Conservation (phyloP, 768 basidiomycete genomes). For the Rubroboletus pulcherrimus region DNA sequence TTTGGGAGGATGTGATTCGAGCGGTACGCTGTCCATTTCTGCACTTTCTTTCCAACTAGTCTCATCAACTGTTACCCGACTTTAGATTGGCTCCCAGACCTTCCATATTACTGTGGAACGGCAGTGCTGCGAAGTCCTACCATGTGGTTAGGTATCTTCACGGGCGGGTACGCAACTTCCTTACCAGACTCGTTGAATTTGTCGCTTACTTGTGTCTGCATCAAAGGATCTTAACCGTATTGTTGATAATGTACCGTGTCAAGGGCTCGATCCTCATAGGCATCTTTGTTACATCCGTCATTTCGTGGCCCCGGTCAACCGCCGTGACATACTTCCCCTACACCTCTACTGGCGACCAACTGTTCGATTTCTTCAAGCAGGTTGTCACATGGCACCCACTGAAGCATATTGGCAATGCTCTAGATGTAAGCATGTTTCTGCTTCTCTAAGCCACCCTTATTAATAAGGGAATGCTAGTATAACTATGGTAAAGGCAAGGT, state of each 20-base stretch:
- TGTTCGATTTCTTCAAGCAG: constrained; percentile 83
- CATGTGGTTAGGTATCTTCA: constrained; percentile 86
- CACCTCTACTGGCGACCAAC: constrained; percentile 57
- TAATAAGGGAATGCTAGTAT: constrained; percentile 37
- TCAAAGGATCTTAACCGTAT: constrained; percentile 63
- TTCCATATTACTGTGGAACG: constrained; percentile 58
- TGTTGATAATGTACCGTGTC: constrained; percentile 82
- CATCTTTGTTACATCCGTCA: constrained; percentile 78
- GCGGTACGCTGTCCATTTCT: constrained; percentile 31
- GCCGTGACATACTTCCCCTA: constrained; percentile 81
- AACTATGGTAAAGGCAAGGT: constrained; percentile 60
- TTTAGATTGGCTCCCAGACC: constrained; percentile 41
- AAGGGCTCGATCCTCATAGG: constrained; percentile 81
- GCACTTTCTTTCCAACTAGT: constrained; percentile 2
- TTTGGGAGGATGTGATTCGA: constrained; percentile 67
- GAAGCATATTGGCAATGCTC: constrained; percentile 56
- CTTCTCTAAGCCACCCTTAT: not conserved
- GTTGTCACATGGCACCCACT: constrained; percentile 74
- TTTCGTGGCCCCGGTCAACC: constrained; percentile 86
- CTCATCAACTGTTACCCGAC: constrained; percentile 2
- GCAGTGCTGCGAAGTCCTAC: constrained; percentile 70
- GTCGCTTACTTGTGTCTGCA: constrained; percentile 1
- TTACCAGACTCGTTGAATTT: not conserved
- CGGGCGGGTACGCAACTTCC: constrained; percentile 60
- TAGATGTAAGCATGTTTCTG: constrained; percentile 48